Evolutionary conservation across 2,329 filamentous ascomycete species (phyloP).

Genomic region (Beauveria medogensis): DNA sequence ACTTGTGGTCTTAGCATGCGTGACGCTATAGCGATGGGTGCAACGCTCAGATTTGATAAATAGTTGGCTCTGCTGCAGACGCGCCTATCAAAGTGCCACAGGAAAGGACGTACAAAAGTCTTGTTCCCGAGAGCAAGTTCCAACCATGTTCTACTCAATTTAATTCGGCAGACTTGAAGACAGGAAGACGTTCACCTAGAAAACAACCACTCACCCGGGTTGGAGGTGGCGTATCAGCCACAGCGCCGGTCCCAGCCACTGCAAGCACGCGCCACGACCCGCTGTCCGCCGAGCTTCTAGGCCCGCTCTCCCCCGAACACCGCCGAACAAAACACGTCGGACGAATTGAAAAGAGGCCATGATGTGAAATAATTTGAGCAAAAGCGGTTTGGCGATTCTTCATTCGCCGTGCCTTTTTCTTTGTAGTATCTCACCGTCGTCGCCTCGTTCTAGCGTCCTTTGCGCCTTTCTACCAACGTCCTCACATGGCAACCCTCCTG

Average conservation of each 20-base stretch:
- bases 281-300: background rate
- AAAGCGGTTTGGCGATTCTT: background rate
- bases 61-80: background rate
- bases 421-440: too few relatives aligned
- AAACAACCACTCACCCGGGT: background rate
- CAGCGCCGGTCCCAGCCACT: background rate
- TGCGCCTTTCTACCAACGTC: background rate
- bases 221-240: background rate
- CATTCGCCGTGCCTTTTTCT: too few relatives aligned
- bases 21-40: background rate
- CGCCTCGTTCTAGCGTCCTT: background rate
- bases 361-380: background rate
- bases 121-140: background rate
- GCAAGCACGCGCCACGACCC: background rate
- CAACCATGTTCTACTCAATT: too few relatives aligned
- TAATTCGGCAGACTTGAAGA: too few relatives aligned
- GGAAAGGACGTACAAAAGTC: too few relatives aligned
- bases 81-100: too few relatives aligned
- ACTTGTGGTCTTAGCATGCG: conserved; percentile 1
- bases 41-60: background rate
- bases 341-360: background rate
- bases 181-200: too few relatives aligned
- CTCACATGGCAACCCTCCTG: background rate
- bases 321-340: background rate
- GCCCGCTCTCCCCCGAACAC: background rate